phyloP scores from a whole-genome alignment of 2,329 filamentous ascomycete species.

The Trichoderma cornu-damae region DNA sequence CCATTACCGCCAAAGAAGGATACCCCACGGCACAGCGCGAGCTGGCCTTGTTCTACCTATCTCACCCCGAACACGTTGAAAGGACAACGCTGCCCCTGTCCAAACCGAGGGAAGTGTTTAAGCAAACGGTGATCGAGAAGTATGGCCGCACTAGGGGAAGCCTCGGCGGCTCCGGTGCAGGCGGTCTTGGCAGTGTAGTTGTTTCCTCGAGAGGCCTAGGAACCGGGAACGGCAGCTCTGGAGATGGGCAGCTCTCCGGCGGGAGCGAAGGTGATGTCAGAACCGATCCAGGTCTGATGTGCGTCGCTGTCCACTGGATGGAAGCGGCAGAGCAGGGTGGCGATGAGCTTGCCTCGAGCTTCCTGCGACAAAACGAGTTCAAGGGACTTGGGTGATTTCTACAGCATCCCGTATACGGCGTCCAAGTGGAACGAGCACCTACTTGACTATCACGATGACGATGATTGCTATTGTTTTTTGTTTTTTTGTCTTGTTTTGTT shows the following conservation, averaged over 20 bases:
- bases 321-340: conserved; percentile 80
- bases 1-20: conserved; percentile 90
- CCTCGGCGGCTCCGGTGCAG: conserved; percentile 24
- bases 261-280: conserved; percentile 48
- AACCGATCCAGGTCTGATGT: conserved; percentile 84
- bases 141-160: conserved; percentile 41
- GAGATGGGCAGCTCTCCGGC: conserved; percentile 24
- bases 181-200: conserved; percentile 26
- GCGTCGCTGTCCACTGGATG: conserved; percentile 96
- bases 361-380: conserved; percentile 63
- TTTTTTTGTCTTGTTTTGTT: conserved; percentile 19
- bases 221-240: conserved; percentile 21
- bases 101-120: conserved; percentile 83
- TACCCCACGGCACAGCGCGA: conserved; percentile 80
- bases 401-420: conserved; percentile 19
- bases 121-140: conserved; percentile 74
- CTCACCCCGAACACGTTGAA: conserved; percentile 78
- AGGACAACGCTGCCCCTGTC: conserved; percentile 78
- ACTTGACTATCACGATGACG: not conserved
- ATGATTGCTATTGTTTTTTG: conserved; percentile 22
- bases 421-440: not conserved
- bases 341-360: conserved; percentile 76
- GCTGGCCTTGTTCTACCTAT: conserved; percentile 87
- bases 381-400: conserved; percentile 29
- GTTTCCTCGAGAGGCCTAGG: conserved; percentile 24